Conservation (phyloP, 75 land plant genomes). For the Picea sitchensis region DNA sequence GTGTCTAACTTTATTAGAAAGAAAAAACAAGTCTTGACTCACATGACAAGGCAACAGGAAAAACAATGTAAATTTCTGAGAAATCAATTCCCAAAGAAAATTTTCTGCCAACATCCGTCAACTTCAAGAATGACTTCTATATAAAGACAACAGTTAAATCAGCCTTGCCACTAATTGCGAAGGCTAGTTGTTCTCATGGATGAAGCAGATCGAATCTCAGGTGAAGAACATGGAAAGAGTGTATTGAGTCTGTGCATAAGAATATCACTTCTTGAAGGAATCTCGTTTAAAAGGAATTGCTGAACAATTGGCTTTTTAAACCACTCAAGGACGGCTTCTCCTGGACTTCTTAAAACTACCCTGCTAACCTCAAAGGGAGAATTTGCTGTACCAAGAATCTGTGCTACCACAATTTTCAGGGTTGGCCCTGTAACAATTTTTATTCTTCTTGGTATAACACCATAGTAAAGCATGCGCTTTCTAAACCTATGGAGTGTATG, state of each 20-base stretch:
- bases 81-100: too few relatives aligned
- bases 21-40: too few relatives aligned
- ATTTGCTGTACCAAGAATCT: conserved; percentile 54
- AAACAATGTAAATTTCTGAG: too few relatives aligned
- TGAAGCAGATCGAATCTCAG: conserved; percentile 56
- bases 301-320: conserved; percentile 84
- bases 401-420: conserved; percentile 68
- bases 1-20: too few relatives aligned
- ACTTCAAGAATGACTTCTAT: too few relatives aligned
- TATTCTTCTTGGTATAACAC: conserved; percentile 71
- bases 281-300: conserved; percentile 80
- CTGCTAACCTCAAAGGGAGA: conserved; percentile 82
- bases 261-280: conserved; percentile 66
- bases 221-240: conserved; percentile 76
- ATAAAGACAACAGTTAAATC: too few relatives aligned
- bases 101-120: too few relatives aligned
- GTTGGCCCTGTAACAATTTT: conserved; percentile 79
- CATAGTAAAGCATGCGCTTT: conserved; percentile 84
- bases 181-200: conserved; percentile 41
- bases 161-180: not conserved
- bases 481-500: conserved; percentile 85
- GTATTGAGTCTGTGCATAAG: conserved; percentile 74
- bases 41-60: too few relatives aligned
- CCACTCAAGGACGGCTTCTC: conserved; percentile 77
- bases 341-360: conserved; percentile 69